These are phyloP conservation scores for Plasmopara halstedii DNA, from an alignment of 352 stramenopile genomes.

Conservation along the genomic window DNA sequence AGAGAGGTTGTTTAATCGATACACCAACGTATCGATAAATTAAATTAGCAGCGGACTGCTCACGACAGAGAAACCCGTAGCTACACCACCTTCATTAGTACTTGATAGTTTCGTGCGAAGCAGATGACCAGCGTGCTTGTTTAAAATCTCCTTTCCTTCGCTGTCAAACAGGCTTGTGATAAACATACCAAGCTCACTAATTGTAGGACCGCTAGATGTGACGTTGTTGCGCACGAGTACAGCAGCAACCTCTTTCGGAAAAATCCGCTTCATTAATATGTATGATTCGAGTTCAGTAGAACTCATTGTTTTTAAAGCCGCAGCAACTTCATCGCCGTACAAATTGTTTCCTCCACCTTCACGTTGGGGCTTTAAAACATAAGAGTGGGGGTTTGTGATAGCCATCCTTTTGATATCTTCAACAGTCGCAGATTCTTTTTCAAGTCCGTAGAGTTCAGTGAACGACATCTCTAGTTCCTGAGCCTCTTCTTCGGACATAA, in stretches of 20 bases:
- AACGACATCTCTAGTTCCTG: slow-evolving; percentile 86
- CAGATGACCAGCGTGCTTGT: slow-evolving; percentile 93
- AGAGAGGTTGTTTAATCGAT: no score
- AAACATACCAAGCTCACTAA: slow-evolving; percentile 95
- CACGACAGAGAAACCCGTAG: slow-evolving; percentile 91
- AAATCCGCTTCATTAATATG: slow-evolving; percentile 97
- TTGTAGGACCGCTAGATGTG: slow-evolving; percentile 68
- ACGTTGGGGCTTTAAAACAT: slow-evolving; percentile 97
- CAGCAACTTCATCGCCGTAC: slow-evolving; percentile 90
- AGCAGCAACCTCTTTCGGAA: slow-evolving; percentile 77
- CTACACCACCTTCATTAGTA: slow-evolving; percentile 96
- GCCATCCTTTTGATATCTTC: slow-evolving; percentile 71
- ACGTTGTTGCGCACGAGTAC: slow-evolving; percentile 76
- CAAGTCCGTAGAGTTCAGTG: slow-evolving; percentile 92
- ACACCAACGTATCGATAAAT: no score
- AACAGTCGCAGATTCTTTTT: slow-evolving; percentile 64
- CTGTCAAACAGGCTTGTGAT: slow-evolving; percentile 77
- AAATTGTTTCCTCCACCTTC: slow-evolving; percentile 98
- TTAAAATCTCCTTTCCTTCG: slow-evolving; percentile 80
- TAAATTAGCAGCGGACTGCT: slow-evolving; percentile 86
- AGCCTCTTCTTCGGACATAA: slow-evolving; percentile 73
- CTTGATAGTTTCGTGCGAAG: slow-evolving; percentile 92
- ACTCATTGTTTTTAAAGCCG: slow-evolving; percentile 74
- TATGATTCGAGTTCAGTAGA: slow-evolving; percentile 73
- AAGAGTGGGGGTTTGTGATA: slow-evolving; percentile 58